phyloP scores from a whole-genome alignment of 139 green algal genomes.

The Pseudopediastrum boryanum region DNA sequence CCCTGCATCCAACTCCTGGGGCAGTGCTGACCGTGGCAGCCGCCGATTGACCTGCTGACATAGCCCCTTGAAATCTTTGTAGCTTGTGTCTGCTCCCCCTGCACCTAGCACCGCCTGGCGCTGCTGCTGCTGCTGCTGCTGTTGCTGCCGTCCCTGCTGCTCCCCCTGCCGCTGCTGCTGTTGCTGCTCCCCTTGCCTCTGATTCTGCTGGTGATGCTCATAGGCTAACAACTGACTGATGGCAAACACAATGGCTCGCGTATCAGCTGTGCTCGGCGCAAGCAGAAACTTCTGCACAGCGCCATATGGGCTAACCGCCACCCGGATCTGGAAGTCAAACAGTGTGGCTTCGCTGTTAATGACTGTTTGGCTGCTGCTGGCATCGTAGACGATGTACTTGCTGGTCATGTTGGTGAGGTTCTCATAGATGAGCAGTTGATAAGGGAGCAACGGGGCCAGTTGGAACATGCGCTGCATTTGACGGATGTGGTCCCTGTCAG shows the following conservation, averaged over 20 bases:
- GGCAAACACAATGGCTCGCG: background rate
- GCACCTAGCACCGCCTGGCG: background rate
- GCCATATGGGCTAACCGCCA: constrained; percentile 12
- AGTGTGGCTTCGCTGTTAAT: constrained; percentile 5
- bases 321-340: constrained; percentile 15
- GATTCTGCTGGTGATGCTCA: background rate
- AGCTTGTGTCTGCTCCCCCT: background rate
- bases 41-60: background rate
- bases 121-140: constrained; percentile 4
- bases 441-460: background rate
- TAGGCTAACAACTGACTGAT: background rate
- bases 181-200: background rate
- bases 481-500: constrained; percentile 26
- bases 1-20: background rate
- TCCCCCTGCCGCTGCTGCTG: background rate
- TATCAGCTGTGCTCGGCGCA: background rate
- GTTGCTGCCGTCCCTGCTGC: background rate
- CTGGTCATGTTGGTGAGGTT: constrained; percentile 9
- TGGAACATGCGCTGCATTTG: constrained; percentile 33
- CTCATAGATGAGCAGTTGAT: constrained; percentile 20
- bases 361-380: background rate
- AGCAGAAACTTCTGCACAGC: background rate
- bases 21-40: background rate
- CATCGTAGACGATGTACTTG: background rate
- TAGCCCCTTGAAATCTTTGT: background rate